phyloP scores from a whole-genome alignment of 768 basidiomycete species.

The Agrocybe praecox region DNA sequence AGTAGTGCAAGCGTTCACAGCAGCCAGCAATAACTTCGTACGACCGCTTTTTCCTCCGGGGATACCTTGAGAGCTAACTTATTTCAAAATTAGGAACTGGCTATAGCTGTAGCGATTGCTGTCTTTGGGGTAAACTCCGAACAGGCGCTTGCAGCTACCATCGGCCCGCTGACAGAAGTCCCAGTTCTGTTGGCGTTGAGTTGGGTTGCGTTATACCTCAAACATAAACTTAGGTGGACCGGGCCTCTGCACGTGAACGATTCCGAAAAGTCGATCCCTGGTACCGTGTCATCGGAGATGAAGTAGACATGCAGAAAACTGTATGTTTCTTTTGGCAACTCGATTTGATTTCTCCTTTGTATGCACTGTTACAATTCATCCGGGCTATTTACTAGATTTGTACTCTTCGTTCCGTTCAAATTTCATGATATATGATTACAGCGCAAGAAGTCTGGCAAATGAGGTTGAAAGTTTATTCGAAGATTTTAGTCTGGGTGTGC shows the following conservation, averaged over 20 bases:
- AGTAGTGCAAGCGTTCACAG: constrained; percentile 79
- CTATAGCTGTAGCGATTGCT: constrained; percentile 81
- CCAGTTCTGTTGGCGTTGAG: constrained; percentile 74
- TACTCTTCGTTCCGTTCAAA: no score
- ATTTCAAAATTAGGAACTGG: constrained; percentile 56
- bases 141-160: constrained; percentile 81
- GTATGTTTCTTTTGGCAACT: not conserved
- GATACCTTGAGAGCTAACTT: not conserved
- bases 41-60: constrained; percentile 17
- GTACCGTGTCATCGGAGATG: no score
- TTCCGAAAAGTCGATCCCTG: not conserved
- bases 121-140: constrained; percentile 78
- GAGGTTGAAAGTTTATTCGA: no score
- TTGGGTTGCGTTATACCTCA: constrained; percentile 59
- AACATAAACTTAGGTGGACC: constrained; percentile 32
- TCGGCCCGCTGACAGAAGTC: constrained; percentile 79
- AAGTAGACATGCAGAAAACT: not conserved
- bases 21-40: constrained; percentile 81
- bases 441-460: no score
- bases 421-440: no score
- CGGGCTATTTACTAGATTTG: no score
- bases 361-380: not conserved
- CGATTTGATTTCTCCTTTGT: not conserved
- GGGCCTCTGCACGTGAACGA: not conserved
- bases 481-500: no score